phyloP scores from a whole-genome alignment of 2,329 filamentous ascomycete species.

The Claviceps monticola region DNA sequence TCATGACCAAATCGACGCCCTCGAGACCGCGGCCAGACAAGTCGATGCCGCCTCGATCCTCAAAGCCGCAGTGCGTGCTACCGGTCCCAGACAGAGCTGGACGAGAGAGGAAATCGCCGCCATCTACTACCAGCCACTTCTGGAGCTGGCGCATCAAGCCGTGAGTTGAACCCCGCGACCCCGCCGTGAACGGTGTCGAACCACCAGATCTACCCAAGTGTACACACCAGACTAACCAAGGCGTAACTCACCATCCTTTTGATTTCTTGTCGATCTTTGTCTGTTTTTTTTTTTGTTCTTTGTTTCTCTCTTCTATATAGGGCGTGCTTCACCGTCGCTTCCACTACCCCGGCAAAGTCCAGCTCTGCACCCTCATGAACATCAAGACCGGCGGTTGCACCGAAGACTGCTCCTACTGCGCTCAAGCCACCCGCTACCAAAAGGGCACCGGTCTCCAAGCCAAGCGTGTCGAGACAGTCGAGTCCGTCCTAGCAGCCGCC shows the following conservation, averaged over 20 bases:
- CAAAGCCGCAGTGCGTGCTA: constrained; percentile 43
- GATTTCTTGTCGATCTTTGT: no score
- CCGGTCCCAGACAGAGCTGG: constrained; percentile 57
- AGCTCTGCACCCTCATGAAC: constrained; percentile 92
- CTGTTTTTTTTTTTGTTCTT: neutral
- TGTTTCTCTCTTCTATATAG: constrained; percentile 27
- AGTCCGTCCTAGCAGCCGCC: constrained; percentile 67
- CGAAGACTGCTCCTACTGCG: constrained; percentile 88
- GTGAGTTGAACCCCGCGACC: constrained; percentile 29
- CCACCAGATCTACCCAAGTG: neutral
- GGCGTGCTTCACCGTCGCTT: constrained; percentile 69
- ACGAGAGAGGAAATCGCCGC: constrained; percentile 67
- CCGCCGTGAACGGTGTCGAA: neutral
- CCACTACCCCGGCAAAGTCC: constrained; percentile 70
- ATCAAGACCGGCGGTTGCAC: constrained; percentile 90
- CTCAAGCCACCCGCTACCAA: constrained; percentile 70
- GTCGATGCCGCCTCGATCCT: constrained; percentile 21
- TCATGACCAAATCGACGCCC: constrained; percentile 2
- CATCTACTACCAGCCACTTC: constrained; percentile 69
- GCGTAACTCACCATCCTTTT: neutral
- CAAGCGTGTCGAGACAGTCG: constrained; percentile 65
- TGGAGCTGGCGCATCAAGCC: constrained; percentile 63
- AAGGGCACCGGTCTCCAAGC: constrained; percentile 67
- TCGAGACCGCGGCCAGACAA: constrained; percentile 4
- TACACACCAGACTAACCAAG: neutral